Conservation (phyloP, 106 monocot genomes). For the Allium fistulosum region DNA sequence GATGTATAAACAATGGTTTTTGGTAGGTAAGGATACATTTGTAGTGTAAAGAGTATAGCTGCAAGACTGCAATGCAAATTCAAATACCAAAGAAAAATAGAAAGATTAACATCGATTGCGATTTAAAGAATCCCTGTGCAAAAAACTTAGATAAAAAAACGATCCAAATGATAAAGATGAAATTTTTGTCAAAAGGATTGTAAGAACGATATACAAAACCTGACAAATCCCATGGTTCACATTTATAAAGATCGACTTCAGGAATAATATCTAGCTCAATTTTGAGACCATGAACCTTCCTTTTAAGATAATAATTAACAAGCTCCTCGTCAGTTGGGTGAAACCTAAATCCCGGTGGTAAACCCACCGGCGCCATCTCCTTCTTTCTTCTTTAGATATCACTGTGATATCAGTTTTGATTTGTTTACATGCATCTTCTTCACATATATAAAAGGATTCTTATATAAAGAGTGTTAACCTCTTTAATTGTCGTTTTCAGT, state of each 20-base stretch:
- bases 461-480: neutral
- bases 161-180: neutral
- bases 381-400: neutral
- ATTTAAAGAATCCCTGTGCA: neutral
- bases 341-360: conserved; percentile 34
- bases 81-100: neutral
- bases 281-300: conserved; percentile 36
- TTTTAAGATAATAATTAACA: conserved; percentile 25
- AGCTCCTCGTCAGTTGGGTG: conserved; percentile 32
- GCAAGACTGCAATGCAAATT: no score
- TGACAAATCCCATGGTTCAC: conserved; percentile 39
- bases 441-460: neutral
- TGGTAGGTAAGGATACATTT: no score
- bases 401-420: neutral
- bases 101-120: neutral
- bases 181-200: neutral
- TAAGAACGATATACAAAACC: conserved; percentile 7
- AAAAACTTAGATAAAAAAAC: neutral
- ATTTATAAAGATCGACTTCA: conserved; percentile 27
- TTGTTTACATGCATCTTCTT: neutral
- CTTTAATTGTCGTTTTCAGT: conserved; percentile 14
- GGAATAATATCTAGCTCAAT: conserved; percentile 40
- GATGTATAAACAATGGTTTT: no score
- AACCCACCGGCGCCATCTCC: conserved; percentile 32
- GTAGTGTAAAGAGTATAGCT: no score